Conservation (phyloP, 805 yeast genomes). For the Wickerhamiella australiensis region DNA sequence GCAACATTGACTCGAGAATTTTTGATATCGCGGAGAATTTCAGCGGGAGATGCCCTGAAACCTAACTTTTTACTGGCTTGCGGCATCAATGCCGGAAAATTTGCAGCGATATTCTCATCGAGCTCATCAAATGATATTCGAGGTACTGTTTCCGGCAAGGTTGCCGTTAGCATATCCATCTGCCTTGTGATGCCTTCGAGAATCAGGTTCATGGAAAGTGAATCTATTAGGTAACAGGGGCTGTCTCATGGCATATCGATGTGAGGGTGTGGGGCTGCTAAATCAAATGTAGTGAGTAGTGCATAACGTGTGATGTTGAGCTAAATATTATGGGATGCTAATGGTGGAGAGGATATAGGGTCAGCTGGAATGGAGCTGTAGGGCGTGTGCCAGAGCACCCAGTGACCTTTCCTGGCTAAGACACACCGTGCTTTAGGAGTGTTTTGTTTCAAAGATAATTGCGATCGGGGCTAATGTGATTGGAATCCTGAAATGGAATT, state of each 20-base stretch:
- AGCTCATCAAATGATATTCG: not conserved
- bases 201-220: slow-evolving; percentile 8
- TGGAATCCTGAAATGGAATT: no score
- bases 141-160: slow-evolving; percentile 1
- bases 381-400: no score
- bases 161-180: slow-evolving; percentile 7
- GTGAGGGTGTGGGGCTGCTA: no score
- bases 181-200: slow-evolving; percentile 6
- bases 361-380: no score
- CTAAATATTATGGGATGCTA: no score
- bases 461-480: no score
- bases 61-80: not conserved
- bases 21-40: slow-evolving; percentile 9
- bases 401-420: no score
- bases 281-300: no score
- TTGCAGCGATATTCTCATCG: not conserved
- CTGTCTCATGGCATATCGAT: not conserved
- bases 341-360: no score
- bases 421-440: no score
- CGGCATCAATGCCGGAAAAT: slow-evolving; percentile 7
- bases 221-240: not conserved
- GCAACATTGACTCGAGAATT: slow-evolving; percentile 21
- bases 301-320: no score
- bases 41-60: not conserved
- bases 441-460: no score